Conservation (phyloP, 768 basidiomycete genomes). For the Inosperma sp. region DNA sequence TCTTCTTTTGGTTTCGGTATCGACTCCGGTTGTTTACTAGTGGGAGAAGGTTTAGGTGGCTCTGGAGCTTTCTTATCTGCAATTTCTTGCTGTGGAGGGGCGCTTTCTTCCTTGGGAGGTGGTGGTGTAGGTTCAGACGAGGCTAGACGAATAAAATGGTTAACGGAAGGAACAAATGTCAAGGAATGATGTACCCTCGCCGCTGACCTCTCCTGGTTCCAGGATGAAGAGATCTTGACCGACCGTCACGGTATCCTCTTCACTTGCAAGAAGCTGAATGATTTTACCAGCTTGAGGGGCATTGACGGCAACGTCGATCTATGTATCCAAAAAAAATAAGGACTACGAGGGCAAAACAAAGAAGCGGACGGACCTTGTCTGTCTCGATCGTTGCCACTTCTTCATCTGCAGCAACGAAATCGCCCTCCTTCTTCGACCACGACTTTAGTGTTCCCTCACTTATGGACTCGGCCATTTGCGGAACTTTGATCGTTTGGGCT, state of each 20-base stretch:
- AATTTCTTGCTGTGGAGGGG: constrained; percentile 3
- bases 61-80: constrained; percentile 42
- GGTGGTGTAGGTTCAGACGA: constrained; percentile 11
- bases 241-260: constrained; percentile 92
- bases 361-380: constrained; percentile 70
- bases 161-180: constrained; percentile 30
- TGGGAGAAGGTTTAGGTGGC: constrained; percentile 39
- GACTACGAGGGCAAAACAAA: constrained; percentile 4
- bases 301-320: constrained; percentile 98
- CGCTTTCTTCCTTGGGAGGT: background rate
- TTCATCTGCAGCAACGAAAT: constrained; percentile 86
- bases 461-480: constrained; percentile 98
- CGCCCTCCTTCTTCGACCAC: constrained; percentile 92
- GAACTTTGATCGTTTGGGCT: constrained; percentile 91
- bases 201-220: constrained; percentile 70
- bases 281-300: constrained; percentile 87
- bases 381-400: constrained; percentile 98
- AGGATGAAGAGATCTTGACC: constrained; percentile 93
- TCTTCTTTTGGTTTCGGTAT: constrained; percentile 26
- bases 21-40: constrained; percentile 26
- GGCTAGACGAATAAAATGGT: background rate
- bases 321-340: constrained; percentile 10
- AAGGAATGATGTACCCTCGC: constrained; percentile 18
- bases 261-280: constrained; percentile 76
- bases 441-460: constrained; percentile 94